Evolutionary conservation across 2,329 filamentous ascomycete species (phyloP), one percentile per base, ranked within the genome.

Genomic region (Knoxdaviesia proteae): DNA sequence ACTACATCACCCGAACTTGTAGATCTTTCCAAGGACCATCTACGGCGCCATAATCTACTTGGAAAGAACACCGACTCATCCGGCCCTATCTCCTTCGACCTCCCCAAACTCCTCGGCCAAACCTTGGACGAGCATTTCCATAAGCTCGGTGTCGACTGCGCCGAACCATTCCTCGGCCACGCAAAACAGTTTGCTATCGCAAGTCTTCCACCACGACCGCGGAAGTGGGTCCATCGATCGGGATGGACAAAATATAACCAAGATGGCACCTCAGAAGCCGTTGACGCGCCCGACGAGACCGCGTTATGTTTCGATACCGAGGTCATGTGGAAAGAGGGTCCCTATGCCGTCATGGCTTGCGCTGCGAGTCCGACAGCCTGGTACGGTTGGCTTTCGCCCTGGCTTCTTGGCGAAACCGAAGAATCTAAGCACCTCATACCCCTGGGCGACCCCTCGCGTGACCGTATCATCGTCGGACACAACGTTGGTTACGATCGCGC

Each of bases 371-470:
- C 84, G 1, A 87, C 77, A 3, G 78, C 86, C 32, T 98, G 92
- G 92, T 98, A 98, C 61, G 84, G 80, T 1, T 98, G 90, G 90
- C 60, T 98, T 42, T 98, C 90, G 8, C 90, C 90, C 0, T 98
- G 88, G 88, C 63, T 98, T 34, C 61, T 98, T 11, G 82, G 77
- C 32, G 84, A 96, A 62, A 79, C 83, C 1, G 64, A 80, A 34
- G 75, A 75, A 33, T 71, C 84, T 53, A 71, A 74, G 40, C 88
- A 98, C 46, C 63, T 98, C 8, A 79, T 98, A 40, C 86, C 92
- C 0, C 61, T 98, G 6, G 92, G 90, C 32, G 78, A 94, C 51
- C 74, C 79, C 6, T 65, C 64, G 2, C 68, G 73, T 48, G 69
- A 80, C 30, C 75, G 86, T 39, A 72, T 98, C 41, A 69, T 98